Conservation (phyloP, 306 rosid genomes). For the Trifolium pratense region DNA sequence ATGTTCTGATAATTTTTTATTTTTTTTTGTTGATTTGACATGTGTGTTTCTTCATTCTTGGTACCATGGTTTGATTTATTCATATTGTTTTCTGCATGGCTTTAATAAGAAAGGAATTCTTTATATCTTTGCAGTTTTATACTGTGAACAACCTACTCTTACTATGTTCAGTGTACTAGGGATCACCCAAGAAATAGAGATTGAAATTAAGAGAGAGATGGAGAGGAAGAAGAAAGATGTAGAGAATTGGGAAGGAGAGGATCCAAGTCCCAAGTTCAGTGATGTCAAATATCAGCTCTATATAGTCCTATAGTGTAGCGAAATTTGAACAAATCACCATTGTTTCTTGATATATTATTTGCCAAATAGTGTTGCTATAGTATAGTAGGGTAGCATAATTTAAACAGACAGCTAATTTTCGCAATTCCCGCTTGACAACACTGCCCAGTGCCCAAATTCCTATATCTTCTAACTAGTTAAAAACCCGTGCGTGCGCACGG, state of each 20-base stretch:
- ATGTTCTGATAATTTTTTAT: background rate
- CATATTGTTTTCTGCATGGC: background rate
- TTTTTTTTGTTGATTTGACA: background rate
- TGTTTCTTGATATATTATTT: background rate
- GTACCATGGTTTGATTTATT: background rate
- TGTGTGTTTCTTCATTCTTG: background rate
- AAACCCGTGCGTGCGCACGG: too few relatives aligned
- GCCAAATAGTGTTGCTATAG: background rate
- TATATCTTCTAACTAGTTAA: background rate
- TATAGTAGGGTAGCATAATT: background rate
- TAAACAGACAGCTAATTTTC: background rate
- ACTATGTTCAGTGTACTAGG: too few relatives aligned
- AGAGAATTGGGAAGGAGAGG: too few relatives aligned
- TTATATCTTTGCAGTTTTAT: too few relatives aligned
- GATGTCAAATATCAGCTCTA: too few relatives aligned
- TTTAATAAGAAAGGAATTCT: too few relatives aligned
- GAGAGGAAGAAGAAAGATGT: too few relatives aligned
- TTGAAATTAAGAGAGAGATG: too few relatives aligned
- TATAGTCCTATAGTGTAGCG: background rate
- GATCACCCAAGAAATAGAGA: too few relatives aligned
- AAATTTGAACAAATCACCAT: background rate
- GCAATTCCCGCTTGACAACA: background rate
- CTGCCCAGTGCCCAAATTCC: background rate
- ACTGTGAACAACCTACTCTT: background rate
- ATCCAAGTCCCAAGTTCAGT: too few relatives aligned